Conservation (phyloP, 2,329 filamentous ascomycete species). For the Aspergillus fumigatiaffinis region DNA sequence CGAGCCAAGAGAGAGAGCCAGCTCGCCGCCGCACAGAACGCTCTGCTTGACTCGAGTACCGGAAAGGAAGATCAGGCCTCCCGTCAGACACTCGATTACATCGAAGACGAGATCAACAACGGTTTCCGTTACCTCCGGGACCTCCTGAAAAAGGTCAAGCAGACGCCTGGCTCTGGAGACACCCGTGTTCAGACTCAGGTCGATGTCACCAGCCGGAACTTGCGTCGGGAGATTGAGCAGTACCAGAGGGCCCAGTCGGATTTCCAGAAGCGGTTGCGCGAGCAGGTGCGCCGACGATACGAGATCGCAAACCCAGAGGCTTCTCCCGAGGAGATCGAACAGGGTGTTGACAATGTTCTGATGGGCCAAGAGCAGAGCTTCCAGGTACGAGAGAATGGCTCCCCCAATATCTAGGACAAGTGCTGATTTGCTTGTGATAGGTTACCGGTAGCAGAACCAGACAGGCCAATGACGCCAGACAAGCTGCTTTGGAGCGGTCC, state of each 20-base stretch:
- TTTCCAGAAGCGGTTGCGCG: slow-evolving; percentile 74
- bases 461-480: slow-evolving; percentile 74
- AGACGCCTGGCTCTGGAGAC: slow-evolving; percentile 68
- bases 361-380: slow-evolving; percentile 73
- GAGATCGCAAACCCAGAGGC: slow-evolving; percentile 83
- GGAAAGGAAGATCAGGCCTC: slow-evolving; percentile 62
- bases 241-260: slow-evolving; percentile 78
- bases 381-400: slow-evolving; percentile 53
- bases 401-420: neutral
- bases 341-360: slow-evolving; percentile 67
- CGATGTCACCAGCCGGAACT: slow-evolving; percentile 70
- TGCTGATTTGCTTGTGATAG: slow-evolving; percentile 14
- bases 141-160: slow-evolving; percentile 78
- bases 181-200: slow-evolving; percentile 76
- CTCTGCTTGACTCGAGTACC: slow-evolving; percentile 71
- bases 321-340: slow-evolving; percentile 69
- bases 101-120: slow-evolving; percentile 76
- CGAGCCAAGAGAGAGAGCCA: slow-evolving; percentile 53
- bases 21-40: slow-evolving; percentile 61
- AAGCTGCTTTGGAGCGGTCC: slow-evolving; percentile 76
- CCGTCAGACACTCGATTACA: slow-evolving; percentile 65
- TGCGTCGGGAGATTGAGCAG: slow-evolving; percentile 75
- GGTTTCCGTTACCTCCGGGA: slow-evolving; percentile 75
- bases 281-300: slow-evolving; percentile 85
- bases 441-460: slow-evolving; percentile 52